Evolutionary conservation across 2,329 filamentous ascomycete species (phyloP).

Genomic region (Neoarthrinium moseri): DNA sequence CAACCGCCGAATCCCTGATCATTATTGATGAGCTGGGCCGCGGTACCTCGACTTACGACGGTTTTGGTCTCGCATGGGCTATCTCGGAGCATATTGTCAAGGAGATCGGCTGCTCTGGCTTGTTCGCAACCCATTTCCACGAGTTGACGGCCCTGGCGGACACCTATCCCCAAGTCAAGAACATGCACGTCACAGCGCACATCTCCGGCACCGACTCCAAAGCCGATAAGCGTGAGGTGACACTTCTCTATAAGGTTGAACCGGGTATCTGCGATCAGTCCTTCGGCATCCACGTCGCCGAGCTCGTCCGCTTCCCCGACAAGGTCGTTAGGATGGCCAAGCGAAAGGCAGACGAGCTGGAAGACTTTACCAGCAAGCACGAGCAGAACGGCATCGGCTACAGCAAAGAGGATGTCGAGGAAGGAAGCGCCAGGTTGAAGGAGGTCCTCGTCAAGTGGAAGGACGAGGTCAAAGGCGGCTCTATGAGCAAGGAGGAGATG

Average conservation of each 20-base stretch:
- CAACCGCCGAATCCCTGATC: conserved; percentile 91
- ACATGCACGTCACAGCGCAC: conserved; percentile 94
- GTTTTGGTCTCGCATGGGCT: conserved; percentile 98
- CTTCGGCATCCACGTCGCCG: conserved; percentile 97
- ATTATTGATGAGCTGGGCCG: conserved; percentile 98
- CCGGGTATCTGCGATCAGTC: conserved; percentile 95
- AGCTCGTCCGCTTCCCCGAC: conserved; percentile 91
- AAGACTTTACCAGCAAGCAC: conserved; percentile 86
- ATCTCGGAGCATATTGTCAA: conserved; percentile 97
- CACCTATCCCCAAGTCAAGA: conserved; percentile 82
- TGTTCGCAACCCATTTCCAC: conserved; percentile 98
- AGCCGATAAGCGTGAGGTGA: conserved; percentile 74
- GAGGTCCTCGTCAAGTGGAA: conserved; percentile 84
- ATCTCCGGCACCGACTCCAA: conserved; percentile 56
- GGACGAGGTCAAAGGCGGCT: conserved; percentile 60
- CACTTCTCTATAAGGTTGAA: conserved; percentile 93
- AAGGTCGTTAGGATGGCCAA: conserved; percentile 99
- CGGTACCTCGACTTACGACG: conserved; percentile 96
- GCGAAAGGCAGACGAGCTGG: conserved; percentile 94
- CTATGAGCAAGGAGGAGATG: conserved; percentile 72
- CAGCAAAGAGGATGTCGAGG: conserved; percentile 82
- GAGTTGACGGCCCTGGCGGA: conserved; percentile 91
- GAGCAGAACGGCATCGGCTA: conserved; percentile 59
- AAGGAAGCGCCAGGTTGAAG: conserved; percentile 84
- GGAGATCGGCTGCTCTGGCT: conserved; percentile 89